Evolutionary conservation across 768 basidiomycete genomes (phyloP), one percentile per base, ranked within the genome.

Genomic region (Cubamyces sp.): DNA sequence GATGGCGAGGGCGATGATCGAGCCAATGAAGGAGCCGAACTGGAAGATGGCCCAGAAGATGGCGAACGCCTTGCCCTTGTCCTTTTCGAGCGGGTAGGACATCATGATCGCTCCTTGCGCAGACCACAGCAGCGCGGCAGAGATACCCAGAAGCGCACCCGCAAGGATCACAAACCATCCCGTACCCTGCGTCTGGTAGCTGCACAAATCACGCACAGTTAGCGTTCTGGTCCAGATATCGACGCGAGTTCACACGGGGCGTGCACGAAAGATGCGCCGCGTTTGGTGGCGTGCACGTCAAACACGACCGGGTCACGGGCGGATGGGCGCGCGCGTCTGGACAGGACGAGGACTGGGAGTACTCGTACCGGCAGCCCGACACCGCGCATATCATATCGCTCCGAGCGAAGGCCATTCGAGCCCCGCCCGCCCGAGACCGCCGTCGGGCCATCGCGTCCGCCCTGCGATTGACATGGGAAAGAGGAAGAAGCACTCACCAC

Each of bases 1-100:
- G 69, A 79, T 78, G 5, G 76, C 79, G 25, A 81, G 75, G 37
- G 78, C 78, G 56, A 82, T 79, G 61, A 79, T 60, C 14, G 77
- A 68, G 21, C 80, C 80, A 54, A 82, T 76, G 69, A 81, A 71
- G 40, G 77, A 70, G 52, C 80, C 80, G 53, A 76, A 70, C 62
- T 80, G 74, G 75, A 80, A 79, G 64, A 80, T 76, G 37, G 75
- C 77, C 84, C 84, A 84, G 72, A 85, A 85, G 51, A 85, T 64
- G 34, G 75, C 76, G 61, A 85, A 83, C 18, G 77, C 77, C 61
- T 73, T 74, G 15, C 84, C 84, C 66, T 85, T 85, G 67, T 84
- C 80, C 54, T 82, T 81, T 64, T 85, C 84, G 2, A 81, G 75
- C 4, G 84, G 84, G 61, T 84, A 83, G 7, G 78, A 74, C 81